phyloP scores from a whole-genome alignment of 2,329 filamentous ascomycete genomes.

The Diaporthe ilicicola region DNA sequence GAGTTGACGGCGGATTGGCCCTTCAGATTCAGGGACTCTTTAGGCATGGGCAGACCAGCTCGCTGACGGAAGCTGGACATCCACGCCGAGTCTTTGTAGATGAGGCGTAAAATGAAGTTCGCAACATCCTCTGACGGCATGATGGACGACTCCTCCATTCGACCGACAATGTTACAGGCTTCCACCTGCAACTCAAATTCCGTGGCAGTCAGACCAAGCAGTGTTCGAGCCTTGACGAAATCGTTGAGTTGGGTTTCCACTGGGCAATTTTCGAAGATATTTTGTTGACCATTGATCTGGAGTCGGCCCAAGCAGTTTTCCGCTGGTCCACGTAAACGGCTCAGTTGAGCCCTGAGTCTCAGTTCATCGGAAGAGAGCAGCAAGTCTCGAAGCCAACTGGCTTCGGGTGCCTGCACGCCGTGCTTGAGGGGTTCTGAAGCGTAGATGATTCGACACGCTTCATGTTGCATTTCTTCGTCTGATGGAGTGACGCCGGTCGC shows the following conservation, averaged over 20 bases:
- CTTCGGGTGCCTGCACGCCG: slow-evolving; percentile 46
- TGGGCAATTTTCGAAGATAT: slow-evolving; percentile 65
- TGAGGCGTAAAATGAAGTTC: slow-evolving; percentile 64
- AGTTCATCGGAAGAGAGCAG: slow-evolving; percentile 58
- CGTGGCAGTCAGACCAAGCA: slow-evolving; percentile 67
- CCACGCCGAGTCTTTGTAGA: slow-evolving; percentile 61
- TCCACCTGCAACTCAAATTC: slow-evolving; percentile 68
- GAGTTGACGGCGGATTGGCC: slow-evolving; percentile 66
- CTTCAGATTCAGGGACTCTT: slow-evolving; percentile 57
- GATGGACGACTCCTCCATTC: slow-evolving; percentile 62
- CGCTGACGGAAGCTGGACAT: slow-evolving; percentile 64
- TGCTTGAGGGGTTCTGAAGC: slow-evolving; percentile 59
- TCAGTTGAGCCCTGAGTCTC: slow-evolving; percentile 55
- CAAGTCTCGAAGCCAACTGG: slow-evolving; percentile 67
- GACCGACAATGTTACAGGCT: slow-evolving; percentile 64
- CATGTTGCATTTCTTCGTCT: slow-evolving; percentile 63
- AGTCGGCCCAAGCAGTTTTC: slow-evolving; percentile 59
- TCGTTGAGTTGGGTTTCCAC: slow-evolving; percentile 63
- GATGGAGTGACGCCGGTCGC: slow-evolving; percentile 51
- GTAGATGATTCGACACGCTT: slow-evolving; percentile 67
- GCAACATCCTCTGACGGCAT: slow-evolving; percentile 59
- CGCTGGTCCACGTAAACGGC: slow-evolving; percentile 54
- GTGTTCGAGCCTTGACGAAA: slow-evolving; percentile 58
- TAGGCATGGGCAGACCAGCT: slow-evolving; percentile 63
- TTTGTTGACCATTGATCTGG: slow-evolving; percentile 65